These are phyloP conservation scores for Backusella tarrabulga DNA, from an alignment of 192 early-diverging fungal genomes.

Conservation along the genomic window DNA sequence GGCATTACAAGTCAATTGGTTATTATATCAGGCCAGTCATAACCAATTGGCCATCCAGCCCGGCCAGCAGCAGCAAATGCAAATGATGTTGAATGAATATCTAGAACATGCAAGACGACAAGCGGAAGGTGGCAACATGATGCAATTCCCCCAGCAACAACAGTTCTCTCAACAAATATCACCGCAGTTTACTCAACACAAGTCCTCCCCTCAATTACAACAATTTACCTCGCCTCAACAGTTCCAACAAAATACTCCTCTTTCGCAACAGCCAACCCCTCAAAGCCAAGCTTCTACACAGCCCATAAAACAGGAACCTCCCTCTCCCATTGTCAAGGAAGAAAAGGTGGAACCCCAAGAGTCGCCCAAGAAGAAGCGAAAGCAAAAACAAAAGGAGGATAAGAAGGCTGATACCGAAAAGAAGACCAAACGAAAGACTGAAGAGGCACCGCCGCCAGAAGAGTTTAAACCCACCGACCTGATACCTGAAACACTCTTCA, in stretches of 20 bases:
- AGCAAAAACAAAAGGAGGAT: neutral
- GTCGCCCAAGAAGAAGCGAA: neutral
- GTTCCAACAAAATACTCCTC: neutral
- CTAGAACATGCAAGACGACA: slow-evolving; percentile 13
- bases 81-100: slow-evolving; percentile 19
- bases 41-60: slow-evolving; percentile 9
- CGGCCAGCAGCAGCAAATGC: slow-evolving; percentile 31
- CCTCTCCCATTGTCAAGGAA: neutral
- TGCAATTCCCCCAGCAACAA: neutral
- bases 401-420: neutral
- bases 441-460: neutral
- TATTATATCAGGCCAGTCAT: slow-evolving; percentile 28
- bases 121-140: neutral
- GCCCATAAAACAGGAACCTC: neutral
- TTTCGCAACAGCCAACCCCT: slow-evolving; percentile 11
- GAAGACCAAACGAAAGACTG: neutral
- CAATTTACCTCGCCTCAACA: neutral
- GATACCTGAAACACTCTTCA: neutral
- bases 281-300: neutral
- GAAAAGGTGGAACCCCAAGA: neutral
- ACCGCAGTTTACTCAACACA: neutral
- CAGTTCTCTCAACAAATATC: neutral
- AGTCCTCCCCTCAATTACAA: neutral
- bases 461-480: neutral
- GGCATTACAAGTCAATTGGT: slow-evolving; percentile 30